Evolutionary conservation across 352 stramenopile species (phyloP), one percentile per base, ranked within the genome.

Genomic region (Phytophthora syringae): DNA sequence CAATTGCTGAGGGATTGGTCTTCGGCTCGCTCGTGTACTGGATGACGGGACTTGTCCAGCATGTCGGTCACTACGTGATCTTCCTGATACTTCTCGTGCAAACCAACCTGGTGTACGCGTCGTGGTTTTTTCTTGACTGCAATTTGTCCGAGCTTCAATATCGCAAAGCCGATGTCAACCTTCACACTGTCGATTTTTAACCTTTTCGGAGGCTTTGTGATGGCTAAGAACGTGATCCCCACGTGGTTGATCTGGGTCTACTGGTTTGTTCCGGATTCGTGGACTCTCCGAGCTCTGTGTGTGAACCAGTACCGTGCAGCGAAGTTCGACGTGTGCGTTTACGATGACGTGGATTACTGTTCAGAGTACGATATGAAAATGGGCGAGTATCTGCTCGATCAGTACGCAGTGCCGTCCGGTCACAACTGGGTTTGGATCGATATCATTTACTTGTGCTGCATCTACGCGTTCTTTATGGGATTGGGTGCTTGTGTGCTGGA

Each of bases 11-110:
- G 68, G 77, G 73, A 1, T 43, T 92, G 6, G 60, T 89, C 28
- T 93, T 96, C 70, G 86, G 82, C 16, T 83, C 74, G 2, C 45
- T 94, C 37, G 47, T 93, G 4, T 94, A 94, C 54, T 94, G 78
- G 70, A 89, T 93, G 70, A 78, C 86, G 51, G 86, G 84, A 13
- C 68, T 77, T 92, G 11, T 64, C 67, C 10, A 39, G 27, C 10
- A 25, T 48, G 1, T 37, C 71, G 25, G 74, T 66, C 0, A 54
- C 1, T 92, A 74, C 42, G 28, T 83, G 28, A 43, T 77, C 20
- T 90, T 84, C 60, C 13, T 71, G 22, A 36, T 80, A 16, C 63
- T 79, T 1, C 36, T 66, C 2, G 28, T 79, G 13, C 51, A 60
- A 40, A 78, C 68, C 16, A 64, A 88, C 12, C 70, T 92, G 48